Evolutionary conservation across 164 flowering plant genomes (phyloP).

Genomic region (Umbilicus rupestris): DNA sequence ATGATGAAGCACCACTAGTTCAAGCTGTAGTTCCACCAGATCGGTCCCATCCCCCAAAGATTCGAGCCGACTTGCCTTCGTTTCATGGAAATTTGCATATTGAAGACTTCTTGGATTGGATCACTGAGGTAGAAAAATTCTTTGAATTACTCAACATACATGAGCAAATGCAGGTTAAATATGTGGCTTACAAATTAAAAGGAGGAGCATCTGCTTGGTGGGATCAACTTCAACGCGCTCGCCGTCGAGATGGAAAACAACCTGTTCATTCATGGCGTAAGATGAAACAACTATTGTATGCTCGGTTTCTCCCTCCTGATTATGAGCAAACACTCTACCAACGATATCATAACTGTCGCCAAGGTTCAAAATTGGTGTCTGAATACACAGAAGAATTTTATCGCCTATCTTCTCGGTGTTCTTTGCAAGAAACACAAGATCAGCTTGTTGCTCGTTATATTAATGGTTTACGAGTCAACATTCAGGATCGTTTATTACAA

Average conservation of each 20-base stretch:
- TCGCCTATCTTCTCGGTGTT: too few relatives aligned
- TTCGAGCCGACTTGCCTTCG: neutral
- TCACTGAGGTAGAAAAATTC: slow-evolving; percentile 3
- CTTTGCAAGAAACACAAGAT: too few relatives aligned
- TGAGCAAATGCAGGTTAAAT: neutral
- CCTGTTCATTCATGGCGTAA: neutral
- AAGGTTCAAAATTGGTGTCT: too few relatives aligned
- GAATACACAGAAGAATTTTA: too few relatives aligned
- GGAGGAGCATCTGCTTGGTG: slow-evolving; percentile 12
- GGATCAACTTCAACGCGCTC: neutral
- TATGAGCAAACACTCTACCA: slow-evolving; percentile 7
- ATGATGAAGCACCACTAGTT: too few relatives aligned
- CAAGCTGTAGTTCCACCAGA: too few relatives aligned
- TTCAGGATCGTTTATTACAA: too few relatives aligned
- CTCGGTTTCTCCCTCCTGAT: slow-evolving; percentile 8
- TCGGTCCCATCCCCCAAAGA: too few relatives aligned
- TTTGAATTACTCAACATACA: slow-evolving; percentile 3
- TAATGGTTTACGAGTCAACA: too few relatives aligned
- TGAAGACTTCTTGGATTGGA: slow-evolving; percentile 9
- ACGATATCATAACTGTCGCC: neutral
- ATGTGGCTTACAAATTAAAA: neutral
- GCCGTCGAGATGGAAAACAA: neutral
- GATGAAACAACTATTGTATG: slow-evolving; percentile 1
- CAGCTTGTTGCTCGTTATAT: too few relatives aligned
- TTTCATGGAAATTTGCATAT: slow-evolving; percentile 2